phyloP scores from a whole-genome alignment of 2,329 filamentous ascomycete genomes.

The Aspergillus ibericus region DNA sequence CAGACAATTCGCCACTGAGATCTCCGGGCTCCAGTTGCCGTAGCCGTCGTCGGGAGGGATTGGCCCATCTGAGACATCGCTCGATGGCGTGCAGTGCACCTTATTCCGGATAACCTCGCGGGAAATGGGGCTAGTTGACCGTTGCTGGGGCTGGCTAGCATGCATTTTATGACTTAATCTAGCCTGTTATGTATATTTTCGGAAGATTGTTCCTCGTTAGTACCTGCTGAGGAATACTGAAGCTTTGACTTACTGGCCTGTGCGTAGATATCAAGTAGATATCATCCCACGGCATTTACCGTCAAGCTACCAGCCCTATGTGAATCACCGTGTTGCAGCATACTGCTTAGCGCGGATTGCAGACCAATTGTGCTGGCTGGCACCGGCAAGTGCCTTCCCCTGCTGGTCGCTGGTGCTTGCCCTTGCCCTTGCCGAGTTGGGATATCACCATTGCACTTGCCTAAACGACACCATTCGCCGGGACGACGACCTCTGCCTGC shows the following conservation, averaged over 20 bases:
- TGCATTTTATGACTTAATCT: too few species aligned
- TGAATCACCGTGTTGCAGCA: background rate
- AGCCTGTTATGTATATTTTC: too few species aligned
- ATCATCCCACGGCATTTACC: background rate
- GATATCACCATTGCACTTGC: conserved; percentile 4
- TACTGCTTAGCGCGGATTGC: too few species aligned
- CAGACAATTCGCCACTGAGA: background rate
- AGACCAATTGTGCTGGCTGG: too few species aligned
- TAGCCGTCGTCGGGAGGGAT: background rate
- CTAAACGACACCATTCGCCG: conserved; percentile 2
- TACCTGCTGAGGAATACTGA: too few species aligned
- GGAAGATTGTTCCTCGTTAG: too few species aligned
- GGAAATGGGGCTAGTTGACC: background rate
- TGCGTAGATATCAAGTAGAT: background rate
- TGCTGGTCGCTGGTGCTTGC: background rate
- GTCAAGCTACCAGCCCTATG: background rate
- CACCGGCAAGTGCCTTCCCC: background rate
- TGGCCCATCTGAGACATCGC: background rate
- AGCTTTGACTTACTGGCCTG: background rate
- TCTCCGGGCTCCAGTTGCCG: background rate
- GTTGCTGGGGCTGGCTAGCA: background rate
- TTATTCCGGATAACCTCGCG: background rate
- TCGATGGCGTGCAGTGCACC: background rate
- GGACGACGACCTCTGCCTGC: background rate
- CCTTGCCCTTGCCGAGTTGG: background rate